A percentile compares a stretch with the other conserved stretches of the same genome.
phyloP scores from a whole-genome alignment of 805 yeast genomes.

The Kazachstania kunashirensis region DNA sequence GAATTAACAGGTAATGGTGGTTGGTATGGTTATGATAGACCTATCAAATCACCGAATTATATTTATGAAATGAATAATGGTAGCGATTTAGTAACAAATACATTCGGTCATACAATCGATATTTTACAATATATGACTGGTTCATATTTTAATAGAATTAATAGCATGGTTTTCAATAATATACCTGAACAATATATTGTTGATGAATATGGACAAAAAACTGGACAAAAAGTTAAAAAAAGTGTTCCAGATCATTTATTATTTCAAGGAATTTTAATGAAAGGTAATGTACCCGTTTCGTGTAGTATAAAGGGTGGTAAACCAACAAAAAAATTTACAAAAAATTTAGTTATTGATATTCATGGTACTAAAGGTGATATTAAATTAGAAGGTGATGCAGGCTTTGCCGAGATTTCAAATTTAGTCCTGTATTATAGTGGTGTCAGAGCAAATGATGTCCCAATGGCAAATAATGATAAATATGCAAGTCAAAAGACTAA shows the following conservation, averaged over 20 bases:
- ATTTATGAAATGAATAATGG: constrained; percentile 24
- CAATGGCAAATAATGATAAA: constrained; percentile 4
- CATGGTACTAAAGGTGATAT: constrained; percentile 29
- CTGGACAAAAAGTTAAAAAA: constrained; percentile 16
- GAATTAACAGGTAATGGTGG: constrained; percentile 27
- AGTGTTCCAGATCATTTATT: constrained; percentile 26
- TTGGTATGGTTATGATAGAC: constrained; percentile 27
- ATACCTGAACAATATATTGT: constrained; percentile 22
- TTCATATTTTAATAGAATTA: constrained; percentile 23
- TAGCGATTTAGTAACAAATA: constrained; percentile 20
- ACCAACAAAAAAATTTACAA: constrained; percentile 27
- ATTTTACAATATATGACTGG: constrained; percentile 24
- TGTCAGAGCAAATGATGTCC: constrained; percentile 13
- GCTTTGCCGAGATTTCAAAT: constrained; percentile 28
- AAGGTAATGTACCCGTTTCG: constrained; percentile 25
- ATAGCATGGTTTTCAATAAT: constrained; percentile 25
- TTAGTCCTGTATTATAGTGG: constrained; percentile 27
- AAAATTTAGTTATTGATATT: constrained; percentile 26
- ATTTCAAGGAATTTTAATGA: constrained; percentile 22
- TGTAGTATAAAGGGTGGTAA: constrained; percentile 28
- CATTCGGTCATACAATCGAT: constrained; percentile 28
- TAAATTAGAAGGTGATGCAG: constrained; percentile 29
- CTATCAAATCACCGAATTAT: constrained; percentile 18
- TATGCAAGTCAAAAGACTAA: constrained; percentile 1
- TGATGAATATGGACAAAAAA: constrained; percentile 19